A percentile compares a stretch with the other conserved stretches of the same genome.
Evolutionary conservation across 306 rosid species (phyloP).

Genomic region (Casuarina glauca): DNA sequence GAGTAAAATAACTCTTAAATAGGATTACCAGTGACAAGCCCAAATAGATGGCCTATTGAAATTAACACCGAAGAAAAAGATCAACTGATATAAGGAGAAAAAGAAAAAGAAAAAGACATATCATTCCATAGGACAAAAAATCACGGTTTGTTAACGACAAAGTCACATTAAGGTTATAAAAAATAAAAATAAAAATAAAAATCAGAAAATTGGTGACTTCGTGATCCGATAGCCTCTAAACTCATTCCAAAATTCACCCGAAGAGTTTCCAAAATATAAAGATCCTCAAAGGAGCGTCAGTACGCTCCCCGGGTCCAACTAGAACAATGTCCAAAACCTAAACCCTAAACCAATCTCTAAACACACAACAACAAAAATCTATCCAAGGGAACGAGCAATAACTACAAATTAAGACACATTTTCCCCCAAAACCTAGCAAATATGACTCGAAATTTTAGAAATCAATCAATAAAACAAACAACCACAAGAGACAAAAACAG

Average conservation of each 20-base stretch:
- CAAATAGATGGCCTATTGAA: background rate
- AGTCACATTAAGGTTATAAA: conserved; percentile 4
- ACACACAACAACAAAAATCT: conserved; percentile 26
- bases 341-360: conserved; percentile 46
- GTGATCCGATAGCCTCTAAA: background rate
- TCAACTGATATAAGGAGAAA: conserved; percentile 1
- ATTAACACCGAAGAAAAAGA: background rate
- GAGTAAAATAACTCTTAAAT: background rate
- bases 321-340: conserved; percentile 34
- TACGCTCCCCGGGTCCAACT: conserved; percentile 28
- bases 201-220: background rate
- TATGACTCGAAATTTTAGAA: background rate
- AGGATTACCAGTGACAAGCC: background rate
- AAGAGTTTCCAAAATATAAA: background rate
- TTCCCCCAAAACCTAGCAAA: background rate
- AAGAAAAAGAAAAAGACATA: background rate
- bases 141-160: conserved; percentile 12
- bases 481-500: background rate
- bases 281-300: conserved; percentile 19
- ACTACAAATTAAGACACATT: conserved; percentile 16
- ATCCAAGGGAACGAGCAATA: conserved; percentile 1
- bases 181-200: conserved; percentile 3
- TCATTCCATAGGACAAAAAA: conserved; percentile 17
- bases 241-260: background rate
- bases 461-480: background rate